Evolutionary conservation across 805 yeast species (phyloP), one percentile per base, ranked within the genome.

Genomic region (Kluyveromyces lactis): DNA sequence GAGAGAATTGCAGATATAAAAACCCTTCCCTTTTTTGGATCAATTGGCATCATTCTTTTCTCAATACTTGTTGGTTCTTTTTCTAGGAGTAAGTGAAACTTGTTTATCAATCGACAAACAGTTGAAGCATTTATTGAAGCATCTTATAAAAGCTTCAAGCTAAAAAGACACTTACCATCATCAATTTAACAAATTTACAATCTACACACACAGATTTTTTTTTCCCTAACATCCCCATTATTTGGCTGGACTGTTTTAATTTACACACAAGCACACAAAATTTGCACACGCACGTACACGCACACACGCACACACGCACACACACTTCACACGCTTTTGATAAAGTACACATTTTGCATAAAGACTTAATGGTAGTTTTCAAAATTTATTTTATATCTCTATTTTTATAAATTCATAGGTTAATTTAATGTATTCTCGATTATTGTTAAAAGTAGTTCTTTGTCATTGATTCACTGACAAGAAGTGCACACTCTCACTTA

Each of bases 281-380:
- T 24, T 34, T 34, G 18, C 30, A 34, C 37, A 26, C 37, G 19
- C 37, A 24, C 29, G 21, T 13, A 18, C 33, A 30, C 33, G 21
- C 33, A 18, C 31, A 28, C 31, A 28, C 32, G 21, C 38, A 19
- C 31, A 19, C 36, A 39, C 39, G 23, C 42, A 39, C 44, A 42
- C 44, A 41, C 40, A 18, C 39, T 31, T 21, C 23, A 38, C 33
- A 40, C 38, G 33, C 32, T 34, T n/a, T n/a, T 31, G 30, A 31
- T 28, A 39, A 29, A 32, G 35, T 18, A 19, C 44, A 33, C 36
- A 36, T 36, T 24, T 31, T 27, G 31, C 31, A 28, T 36, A 19
- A 37, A 29, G 37, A 31, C 35, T 33, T 39, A 36, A 40, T 39
- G 35, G 46, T 40, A 40, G 39, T 43, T 43, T 40, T 24, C 10